Evolutionary conservation across 306 rosid genomes (phyloP).

Genomic region (Hippophae rhamnoides): DNA sequence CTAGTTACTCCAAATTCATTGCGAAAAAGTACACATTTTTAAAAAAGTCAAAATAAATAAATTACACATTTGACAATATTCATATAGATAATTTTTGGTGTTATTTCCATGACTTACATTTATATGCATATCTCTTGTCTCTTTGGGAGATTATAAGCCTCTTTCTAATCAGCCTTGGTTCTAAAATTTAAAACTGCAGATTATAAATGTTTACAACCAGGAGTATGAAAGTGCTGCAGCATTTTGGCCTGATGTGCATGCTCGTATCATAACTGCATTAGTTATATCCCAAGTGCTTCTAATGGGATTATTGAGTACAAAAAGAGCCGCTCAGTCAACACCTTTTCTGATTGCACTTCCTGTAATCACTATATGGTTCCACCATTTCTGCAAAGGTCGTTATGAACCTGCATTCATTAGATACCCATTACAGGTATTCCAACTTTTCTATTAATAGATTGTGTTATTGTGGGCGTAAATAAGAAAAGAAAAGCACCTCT

Average conservation of each 20-base stretch:
- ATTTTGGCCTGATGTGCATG: constrained; percentile 97
- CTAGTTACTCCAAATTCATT: too few species aligned
- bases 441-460: too few species aligned
- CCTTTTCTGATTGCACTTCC: constrained; percentile 84
- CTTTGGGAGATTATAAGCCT: neutral
- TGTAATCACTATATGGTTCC: constrained; percentile 64
- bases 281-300: constrained; percentile 61
- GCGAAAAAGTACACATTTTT: too few species aligned
- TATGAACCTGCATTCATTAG: constrained; percentile 69
- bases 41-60: too few species aligned
- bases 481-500: neutral
- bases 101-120: too few species aligned
- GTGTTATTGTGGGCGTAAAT: too few species aligned
- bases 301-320: constrained; percentile 71
- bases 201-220: constrained; percentile 91
- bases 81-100: too few species aligned
- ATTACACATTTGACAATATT: too few species aligned
- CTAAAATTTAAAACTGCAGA: constrained; percentile 44
- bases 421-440: constrained; percentile 54
- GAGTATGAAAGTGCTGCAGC: constrained; percentile 89
- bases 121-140: too few species aligned
- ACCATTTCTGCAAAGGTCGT: constrained; percentile 77
- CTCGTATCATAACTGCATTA: constrained; percentile 68
- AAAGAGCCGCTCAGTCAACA: constrained; percentile 54
- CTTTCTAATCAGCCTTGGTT: neutral